Evolutionary conservation across 495 filamentous ascomycete genomes (phyloP).

Genomic region (Penicillium lividum): DNA sequence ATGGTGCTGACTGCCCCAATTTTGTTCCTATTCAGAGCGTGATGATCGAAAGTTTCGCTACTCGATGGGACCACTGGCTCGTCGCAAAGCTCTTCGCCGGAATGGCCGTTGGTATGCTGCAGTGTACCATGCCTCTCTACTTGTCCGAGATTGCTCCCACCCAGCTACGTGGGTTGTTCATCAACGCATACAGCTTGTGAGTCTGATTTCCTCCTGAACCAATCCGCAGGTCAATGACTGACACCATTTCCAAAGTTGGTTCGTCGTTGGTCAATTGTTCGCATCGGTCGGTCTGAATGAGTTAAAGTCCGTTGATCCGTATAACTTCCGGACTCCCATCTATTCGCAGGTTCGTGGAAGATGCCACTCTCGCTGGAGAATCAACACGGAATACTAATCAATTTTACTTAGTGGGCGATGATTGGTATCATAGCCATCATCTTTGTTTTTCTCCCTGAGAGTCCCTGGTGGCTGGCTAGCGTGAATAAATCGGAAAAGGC

Average conservation of each 20-base stretch:
- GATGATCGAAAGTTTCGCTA: constrained; percentile 40
- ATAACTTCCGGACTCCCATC: constrained; percentile 39
- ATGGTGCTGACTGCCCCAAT: neutral
- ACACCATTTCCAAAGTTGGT: constrained; percentile 22
- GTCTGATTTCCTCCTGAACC: neutral
- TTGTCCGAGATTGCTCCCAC: constrained; percentile 43
- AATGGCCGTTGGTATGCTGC: constrained; percentile 44
- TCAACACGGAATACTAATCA: neutral
- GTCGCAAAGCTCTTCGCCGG: constrained; percentile 44
- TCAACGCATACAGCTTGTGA: constrained; percentile 44
- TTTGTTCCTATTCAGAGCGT: constrained; percentile 25
- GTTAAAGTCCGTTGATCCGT: constrained; percentile 26
- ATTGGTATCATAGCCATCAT: constrained; percentile 32
- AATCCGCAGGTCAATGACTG: neutral
- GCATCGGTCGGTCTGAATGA: constrained; percentile 40
- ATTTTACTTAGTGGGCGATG: constrained; percentile 33
- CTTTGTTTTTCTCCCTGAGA: constrained; percentile 35
- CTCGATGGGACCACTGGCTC: constrained; percentile 41
- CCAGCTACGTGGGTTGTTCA: constrained; percentile 38
- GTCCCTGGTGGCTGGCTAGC: constrained; percentile 40
- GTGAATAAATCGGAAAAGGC: constrained; percentile 32
- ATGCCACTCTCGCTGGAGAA: neutral
- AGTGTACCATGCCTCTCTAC: constrained; percentile 45
- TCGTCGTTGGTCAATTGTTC: constrained; percentile 42
- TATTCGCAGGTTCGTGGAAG: constrained; percentile 37